phyloP scores from a whole-genome alignment of 164 flowering plant species.

The Kingdonia uniflora region DNA sequence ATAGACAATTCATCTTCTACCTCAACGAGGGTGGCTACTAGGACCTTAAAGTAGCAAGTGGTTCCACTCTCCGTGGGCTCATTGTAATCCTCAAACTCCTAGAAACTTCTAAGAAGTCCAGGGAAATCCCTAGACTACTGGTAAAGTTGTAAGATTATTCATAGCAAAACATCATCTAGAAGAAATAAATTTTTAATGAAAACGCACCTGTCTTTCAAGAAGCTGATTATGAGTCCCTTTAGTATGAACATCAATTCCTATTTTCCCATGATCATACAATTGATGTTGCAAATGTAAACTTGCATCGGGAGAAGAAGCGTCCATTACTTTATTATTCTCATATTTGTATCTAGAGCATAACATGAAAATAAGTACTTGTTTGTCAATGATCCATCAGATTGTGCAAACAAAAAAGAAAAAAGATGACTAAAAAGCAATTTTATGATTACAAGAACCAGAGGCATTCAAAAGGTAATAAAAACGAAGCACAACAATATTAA shows the following conservation, averaged over 20 bases:
- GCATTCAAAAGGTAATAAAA: too few species aligned
- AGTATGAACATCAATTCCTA: constrained; percentile 44
- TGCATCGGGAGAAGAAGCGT: constrained; percentile 73
- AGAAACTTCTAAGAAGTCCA: too few species aligned
- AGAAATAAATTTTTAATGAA: background rate
- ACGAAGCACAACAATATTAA: too few species aligned
- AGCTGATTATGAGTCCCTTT: constrained; percentile 84
- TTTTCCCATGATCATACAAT: constrained; percentile 62
- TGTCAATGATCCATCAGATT: constrained; percentile 1
- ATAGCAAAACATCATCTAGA: too few species aligned
- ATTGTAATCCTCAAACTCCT: too few species aligned
- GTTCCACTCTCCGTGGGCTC: too few species aligned
- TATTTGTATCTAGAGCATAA: constrained; percentile 60
- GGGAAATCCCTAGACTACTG: too few species aligned
- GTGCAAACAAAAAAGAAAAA: constrained; percentile 1
- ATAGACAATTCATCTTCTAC: too few species aligned
- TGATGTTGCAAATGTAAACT: constrained; percentile 64
- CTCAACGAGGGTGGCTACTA: too few species aligned
- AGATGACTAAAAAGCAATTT: background rate
- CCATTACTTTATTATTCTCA: constrained; percentile 78
- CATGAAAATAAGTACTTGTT: constrained; percentile 6
- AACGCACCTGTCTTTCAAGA: constrained; percentile 91
- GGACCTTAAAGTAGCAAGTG: too few species aligned
- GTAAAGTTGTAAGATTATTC: too few species aligned
- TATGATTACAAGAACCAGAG: background rate